Evolutionary conservation across 225 moss, liverwort and hornwort genomes (phyloP), one percentile per base, ranked within the genome.

Genomic region (Climacium dendroides): DNA sequence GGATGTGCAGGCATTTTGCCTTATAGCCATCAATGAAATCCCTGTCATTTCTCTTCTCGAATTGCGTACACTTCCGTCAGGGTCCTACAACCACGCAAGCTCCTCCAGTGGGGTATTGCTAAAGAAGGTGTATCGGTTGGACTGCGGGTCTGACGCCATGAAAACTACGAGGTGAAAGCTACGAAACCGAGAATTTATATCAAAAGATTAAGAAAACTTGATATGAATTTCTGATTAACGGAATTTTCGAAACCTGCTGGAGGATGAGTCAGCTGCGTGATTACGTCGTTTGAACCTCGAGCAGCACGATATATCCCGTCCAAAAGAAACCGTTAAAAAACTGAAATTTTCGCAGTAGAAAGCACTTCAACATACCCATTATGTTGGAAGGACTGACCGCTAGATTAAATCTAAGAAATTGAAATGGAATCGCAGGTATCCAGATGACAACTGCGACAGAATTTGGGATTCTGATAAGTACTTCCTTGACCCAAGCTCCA

Each of bases 401-500:
- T 61, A 41, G 50, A 52, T 83, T n/a, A 73, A 62, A n/a, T 67
- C 74, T 86, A 78, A 81, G 43, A 55, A 85, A 48, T 35, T 76
- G 47, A 50, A 84, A 24, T 91, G 82, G 73, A 78, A 78, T 87
- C 78, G 85, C 95, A 96, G 96, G 89, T 96, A 92, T 91, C 96
- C 95, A 79, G 91, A 94, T 50, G 96, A 96, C 73, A 84, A 55
- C 23, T 94, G 53, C 84, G 96, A 96, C 88, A 90, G 96, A 81
- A 90, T 95, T 45, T 95, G 96, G 96, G 92, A 91, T 79, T 80
- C 89, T 65, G 96, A 96, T 88, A 88, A 78, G 86, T 89, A 86
- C 86, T 92, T 86, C 86, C 89, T 91, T 60, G 89, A 89, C 81
- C 87, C 86, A 85, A 86, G 89, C 80, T 83, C 91, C 65, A 92